Conservation (phyloP, 495 filamentous ascomycete species). For the Neurospora sp. region DNA sequence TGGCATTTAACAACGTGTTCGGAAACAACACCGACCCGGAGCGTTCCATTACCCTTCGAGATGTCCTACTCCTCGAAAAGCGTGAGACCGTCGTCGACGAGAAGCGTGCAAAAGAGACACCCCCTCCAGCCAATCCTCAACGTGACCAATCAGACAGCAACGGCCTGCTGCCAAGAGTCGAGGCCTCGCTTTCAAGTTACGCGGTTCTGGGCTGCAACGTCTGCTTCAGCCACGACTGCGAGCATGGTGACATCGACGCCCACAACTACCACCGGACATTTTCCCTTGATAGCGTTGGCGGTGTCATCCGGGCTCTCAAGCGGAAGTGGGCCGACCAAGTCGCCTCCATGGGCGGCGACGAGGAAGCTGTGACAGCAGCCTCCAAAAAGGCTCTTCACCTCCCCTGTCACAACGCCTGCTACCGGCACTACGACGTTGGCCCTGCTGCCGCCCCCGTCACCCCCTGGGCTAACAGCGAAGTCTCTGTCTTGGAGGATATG, state of each 20-base stretch:
- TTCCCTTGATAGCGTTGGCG: slow-evolving; percentile 25
- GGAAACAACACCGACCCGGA: slow-evolving; percentile 10
- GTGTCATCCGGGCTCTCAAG: slow-evolving; percentile 11
- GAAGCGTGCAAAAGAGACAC: slow-evolving; percentile 35
- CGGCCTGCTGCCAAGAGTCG: slow-evolving; percentile 20
- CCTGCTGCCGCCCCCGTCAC: slow-evolving; percentile 10
- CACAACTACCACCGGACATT: slow-evolving; percentile 36
- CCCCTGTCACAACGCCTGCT: slow-evolving; percentile 35
- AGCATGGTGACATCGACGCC: slow-evolving; percentile 38
- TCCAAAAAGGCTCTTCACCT: slow-evolving; percentile 1
- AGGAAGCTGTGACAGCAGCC: background rate
- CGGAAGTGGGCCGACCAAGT: slow-evolving; percentile 17
- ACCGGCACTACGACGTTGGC: slow-evolving; percentile 21
- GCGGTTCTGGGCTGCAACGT: slow-evolving; percentile 35
- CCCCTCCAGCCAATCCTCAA: slow-evolving; percentile 8
- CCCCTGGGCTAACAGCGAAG: slow-evolving; percentile 31
- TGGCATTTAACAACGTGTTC: slow-evolving; percentile 37
- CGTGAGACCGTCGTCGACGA: slow-evolving; percentile 33
- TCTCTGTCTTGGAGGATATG: slow-evolving; percentile 26
- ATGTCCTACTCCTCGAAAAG: slow-evolving; percentile 35
- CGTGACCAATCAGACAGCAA: slow-evolving; percentile 3
- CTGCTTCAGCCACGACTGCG: slow-evolving; percentile 39
- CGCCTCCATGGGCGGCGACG: slow-evolving; percentile 8
- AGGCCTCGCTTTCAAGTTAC: slow-evolving; percentile 32
- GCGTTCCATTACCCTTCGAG: slow-evolving; percentile 24